Percentiles rank a stretch among this genome's conserved stretches.
Evolutionary conservation across 2,329 filamentous ascomycete genomes (phyloP).

Genomic region (Stagonosporopsis vannaccii): DNA sequence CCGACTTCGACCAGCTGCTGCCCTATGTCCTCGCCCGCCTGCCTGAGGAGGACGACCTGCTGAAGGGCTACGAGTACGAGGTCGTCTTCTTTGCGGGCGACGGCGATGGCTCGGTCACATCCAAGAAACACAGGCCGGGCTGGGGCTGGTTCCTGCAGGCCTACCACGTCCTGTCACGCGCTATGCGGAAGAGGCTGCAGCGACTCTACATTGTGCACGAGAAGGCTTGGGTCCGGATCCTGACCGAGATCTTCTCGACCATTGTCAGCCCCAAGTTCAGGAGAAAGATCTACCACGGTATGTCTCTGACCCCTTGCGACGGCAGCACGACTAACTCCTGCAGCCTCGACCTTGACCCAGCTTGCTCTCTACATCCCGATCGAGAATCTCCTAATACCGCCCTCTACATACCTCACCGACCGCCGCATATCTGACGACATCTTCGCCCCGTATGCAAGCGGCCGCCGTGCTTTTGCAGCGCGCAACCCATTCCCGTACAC

Average conservation of each 20-base stretch:
- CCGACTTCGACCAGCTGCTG: slow-evolving; percentile 62
- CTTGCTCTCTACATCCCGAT: slow-evolving; percentile 61
- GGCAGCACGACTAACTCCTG: slow-evolving; percentile 21
- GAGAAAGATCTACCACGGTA: slow-evolving; percentile 64
- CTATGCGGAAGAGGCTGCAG: slow-evolving; percentile 63
- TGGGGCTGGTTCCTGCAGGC: slow-evolving; percentile 66
- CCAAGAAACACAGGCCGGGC: slow-evolving; percentile 58
- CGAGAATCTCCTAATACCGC: slow-evolving; percentile 61
- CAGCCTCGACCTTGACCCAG: slow-evolving; percentile 58
- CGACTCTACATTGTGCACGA: slow-evolving; percentile 66
- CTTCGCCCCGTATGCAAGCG: slow-evolving; percentile 55
- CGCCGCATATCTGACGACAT: slow-evolving; percentile 58
- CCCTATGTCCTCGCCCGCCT: slow-evolving; percentile 63
- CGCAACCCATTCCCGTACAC: slow-evolving; percentile 57
- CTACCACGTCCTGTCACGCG: slow-evolving; percentile 63
- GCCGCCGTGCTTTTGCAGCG: slow-evolving; percentile 57
- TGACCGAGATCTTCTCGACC: slow-evolving; percentile 64
- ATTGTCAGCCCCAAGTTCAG: slow-evolving; percentile 65
- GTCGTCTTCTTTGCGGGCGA: slow-evolving; percentile 66
- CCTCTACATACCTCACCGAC: slow-evolving; percentile 62
- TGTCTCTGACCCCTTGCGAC: slow-evolving; percentile 17
- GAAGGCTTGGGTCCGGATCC: slow-evolving; percentile 63
- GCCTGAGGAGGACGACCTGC: slow-evolving; percentile 63
- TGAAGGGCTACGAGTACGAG: slow-evolving; percentile 62
- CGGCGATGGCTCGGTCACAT: slow-evolving; percentile 53